Evolutionary conservation across 2,329 filamentous ascomycete genomes (phyloP), one percentile per base, ranked within the genome.

Genomic region (Cordyceps militaris): DNA sequence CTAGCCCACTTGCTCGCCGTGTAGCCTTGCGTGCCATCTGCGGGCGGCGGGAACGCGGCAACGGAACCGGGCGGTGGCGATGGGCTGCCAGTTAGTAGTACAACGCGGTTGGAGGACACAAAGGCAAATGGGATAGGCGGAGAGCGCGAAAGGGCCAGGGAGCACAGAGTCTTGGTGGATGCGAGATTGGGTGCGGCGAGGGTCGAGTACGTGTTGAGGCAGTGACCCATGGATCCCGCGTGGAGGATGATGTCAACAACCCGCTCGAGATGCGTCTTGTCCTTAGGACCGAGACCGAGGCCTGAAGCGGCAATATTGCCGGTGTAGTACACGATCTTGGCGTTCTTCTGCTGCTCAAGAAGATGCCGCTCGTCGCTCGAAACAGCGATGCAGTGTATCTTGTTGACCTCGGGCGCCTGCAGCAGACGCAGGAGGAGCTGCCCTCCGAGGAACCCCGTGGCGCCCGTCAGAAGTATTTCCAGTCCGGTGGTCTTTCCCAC

Each of bases 231-330:
- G 16, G 77, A 75, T 4, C 74, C 79, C 53, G 69, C 72, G 65
- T 82, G 85, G 28, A 88, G 76, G 46, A 86, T 76, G 4, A 76
- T 63, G 60, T 78, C 70, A 1, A 66, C 70, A 2, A 61, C 40
- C 4, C 44, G 61, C 0, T 23, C 19, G 1, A 16, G n/a, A 67
- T 63, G 65, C 30, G 2, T 36, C 34, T 9, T 23, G 6, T 23
- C 11, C 24, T 16, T 11, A 7, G 44, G 13, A 47, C 30, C 11
- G 23, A 72, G 65, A 0, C 67, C 67, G 0, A 71, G 58, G 1
- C 32, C 42, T 0, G 66, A 63, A 2, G 48, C 21, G 1, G 60
- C 11, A 3, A 70, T 62, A 19, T 79, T 69, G 38, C 67, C 63
- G 0, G 44, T 21, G 53, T 67, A 57, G n/a, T 60, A 51, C 1